Percentiles rank a stretch among this genome's conserved stretches.
phyloP scores from a whole-genome alignment of 2,329 filamentous ascomycete genomes.

The Domatiomyces catenatus region DNA sequence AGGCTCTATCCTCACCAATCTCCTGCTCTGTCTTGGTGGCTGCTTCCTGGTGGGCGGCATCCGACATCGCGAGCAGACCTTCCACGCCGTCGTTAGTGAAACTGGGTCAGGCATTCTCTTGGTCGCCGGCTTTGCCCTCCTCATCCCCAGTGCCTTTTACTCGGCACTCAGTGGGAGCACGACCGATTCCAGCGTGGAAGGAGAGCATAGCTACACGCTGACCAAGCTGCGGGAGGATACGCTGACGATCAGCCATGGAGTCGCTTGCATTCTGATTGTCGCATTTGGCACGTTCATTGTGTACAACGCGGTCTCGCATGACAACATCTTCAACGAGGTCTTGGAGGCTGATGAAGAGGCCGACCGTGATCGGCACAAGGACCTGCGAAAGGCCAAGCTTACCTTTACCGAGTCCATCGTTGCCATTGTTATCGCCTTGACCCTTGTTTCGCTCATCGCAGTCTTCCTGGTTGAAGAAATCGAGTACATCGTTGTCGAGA shows the following conservation, averaged over 20 bases:
- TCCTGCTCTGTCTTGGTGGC: constrained; percentile 62
- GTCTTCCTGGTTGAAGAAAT: constrained; percentile 62
- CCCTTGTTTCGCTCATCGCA: constrained; percentile 58
- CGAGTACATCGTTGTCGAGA: constrained; percentile 40
- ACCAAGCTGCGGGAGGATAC: constrained; percentile 37
- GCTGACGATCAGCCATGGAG: constrained; percentile 53
- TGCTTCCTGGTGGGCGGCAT: constrained; percentile 70
- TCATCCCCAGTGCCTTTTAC: constrained; percentile 33
- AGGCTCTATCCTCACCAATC: constrained; percentile 67
- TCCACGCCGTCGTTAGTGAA: constrained; percentile 63
- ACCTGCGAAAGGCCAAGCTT: constrained; percentile 49
- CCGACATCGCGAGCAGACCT: constrained; percentile 50
- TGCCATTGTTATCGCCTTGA: constrained; percentile 47
- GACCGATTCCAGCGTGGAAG: constrained; percentile 1
- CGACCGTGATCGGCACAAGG: constrained; percentile 48
- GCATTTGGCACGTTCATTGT: constrained; percentile 52
- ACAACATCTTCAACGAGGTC: constrained; percentile 60
- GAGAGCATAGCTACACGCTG: constrained; percentile 19
- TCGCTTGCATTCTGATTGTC: constrained; percentile 54
- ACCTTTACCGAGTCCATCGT: constrained; percentile 59
- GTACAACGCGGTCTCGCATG: constrained; percentile 64
- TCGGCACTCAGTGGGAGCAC: constrained; percentile 39
- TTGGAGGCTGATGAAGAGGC: constrained; percentile 55
- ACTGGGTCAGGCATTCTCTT: constrained; percentile 62
- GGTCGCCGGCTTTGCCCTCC: constrained; percentile 49